These are phyloP conservation scores for Termitomyces sp. DNA, from an alignment of 768 basidiomycete species.

Conservation along the genomic window DNA sequence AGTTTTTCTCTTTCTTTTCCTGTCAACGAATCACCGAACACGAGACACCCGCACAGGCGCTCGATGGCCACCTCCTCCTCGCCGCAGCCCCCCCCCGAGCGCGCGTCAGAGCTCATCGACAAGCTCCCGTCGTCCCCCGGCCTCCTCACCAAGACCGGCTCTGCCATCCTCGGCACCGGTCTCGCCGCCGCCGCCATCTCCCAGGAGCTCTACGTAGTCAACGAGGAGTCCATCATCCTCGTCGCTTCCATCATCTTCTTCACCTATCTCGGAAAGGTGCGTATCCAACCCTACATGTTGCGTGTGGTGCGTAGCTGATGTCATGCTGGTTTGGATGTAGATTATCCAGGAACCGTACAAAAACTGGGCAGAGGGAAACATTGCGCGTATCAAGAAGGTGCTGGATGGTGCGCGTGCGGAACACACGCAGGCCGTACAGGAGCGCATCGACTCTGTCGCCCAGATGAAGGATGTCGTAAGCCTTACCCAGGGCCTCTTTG, in stretches of 20 bases:
- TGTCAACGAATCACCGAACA: background rate
- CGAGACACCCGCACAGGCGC: constrained; percentile 37
- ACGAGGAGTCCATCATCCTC: constrained; percentile 91
- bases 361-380: constrained; percentile 88
- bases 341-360: constrained; percentile 81
- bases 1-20: constrained; percentile 30
- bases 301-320: background rate
- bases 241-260: constrained; percentile 81
- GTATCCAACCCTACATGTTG: background rate
- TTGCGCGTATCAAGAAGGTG: constrained; percentile 76
- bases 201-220: constrained; percentile 95
- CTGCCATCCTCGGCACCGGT: constrained; percentile 87
- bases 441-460: constrained; percentile 86
- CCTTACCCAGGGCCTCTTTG: constrained; percentile 86
- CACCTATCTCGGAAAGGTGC: constrained; percentile 74
- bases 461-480: constrained; percentile 96
- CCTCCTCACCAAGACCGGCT: constrained; percentile 92
- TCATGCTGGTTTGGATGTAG: no score
- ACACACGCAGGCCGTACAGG: constrained; percentile 91
- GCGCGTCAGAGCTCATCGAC: constrained; percentile 87
- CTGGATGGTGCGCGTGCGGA: constrained; percentile 78
- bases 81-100: constrained; percentile 69
- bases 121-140: constrained; percentile 79
- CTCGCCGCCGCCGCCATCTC: constrained; percentile 90
- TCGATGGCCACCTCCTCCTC: constrained; percentile 56